A percentile compares a stretch with the other conserved stretches of the same genome.
These are phyloP conservation scores for Chrysoporthe deuterocubensis DNA, from an alignment of 2,329 filamentous ascomycete genomes.

Conservation along the genomic window DNA sequence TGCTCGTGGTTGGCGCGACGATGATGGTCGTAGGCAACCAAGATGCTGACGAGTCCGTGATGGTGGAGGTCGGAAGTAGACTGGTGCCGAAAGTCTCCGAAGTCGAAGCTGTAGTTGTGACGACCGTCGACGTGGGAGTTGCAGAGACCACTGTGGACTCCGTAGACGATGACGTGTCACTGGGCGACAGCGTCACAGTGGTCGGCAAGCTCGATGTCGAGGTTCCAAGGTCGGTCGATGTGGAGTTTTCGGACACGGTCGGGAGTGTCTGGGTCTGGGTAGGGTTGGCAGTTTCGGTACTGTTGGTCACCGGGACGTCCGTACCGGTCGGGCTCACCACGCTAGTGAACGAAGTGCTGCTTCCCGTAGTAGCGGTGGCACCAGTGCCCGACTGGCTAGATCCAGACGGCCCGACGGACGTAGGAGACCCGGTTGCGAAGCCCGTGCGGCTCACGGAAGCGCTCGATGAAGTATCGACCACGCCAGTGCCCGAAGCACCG, in stretches of 20 bases:
- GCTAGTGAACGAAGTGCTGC: constrained; percentile 8
- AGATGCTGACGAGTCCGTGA: constrained; percentile 45
- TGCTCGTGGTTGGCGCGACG: constrained; percentile 53
- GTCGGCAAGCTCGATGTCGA: constrained; percentile 22
- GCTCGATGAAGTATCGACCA: neutral
- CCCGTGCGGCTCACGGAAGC: constrained; percentile 9
- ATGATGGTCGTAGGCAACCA: constrained; percentile 67
- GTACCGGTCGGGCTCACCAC: constrained; percentile 5
- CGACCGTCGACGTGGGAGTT: constrained; percentile 37
- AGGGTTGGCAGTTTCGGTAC: constrained; percentile 19
- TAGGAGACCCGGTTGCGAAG: constrained; percentile 18
- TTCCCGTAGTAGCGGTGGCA: neutral
- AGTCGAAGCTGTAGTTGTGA: constrained; percentile 41
- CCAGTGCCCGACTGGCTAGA: constrained; percentile 11
- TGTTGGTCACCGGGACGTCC: constrained; percentile 24
- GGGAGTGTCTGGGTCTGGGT: constrained; percentile 13
- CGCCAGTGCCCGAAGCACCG: neutral
- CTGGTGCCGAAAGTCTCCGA: constrained; percentile 27
- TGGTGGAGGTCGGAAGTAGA: constrained; percentile 43
- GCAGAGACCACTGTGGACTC: constrained; percentile 2
- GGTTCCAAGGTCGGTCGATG: constrained; percentile 21
- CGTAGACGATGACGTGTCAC: constrained; percentile 15
- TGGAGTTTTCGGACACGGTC: constrained; percentile 24
- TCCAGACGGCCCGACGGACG: constrained; percentile 13
- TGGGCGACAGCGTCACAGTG: constrained; percentile 22